Base-by-base conservation (phyloP, 169 alveolate genomes). In the Plasmodium gaboni region DNA sequence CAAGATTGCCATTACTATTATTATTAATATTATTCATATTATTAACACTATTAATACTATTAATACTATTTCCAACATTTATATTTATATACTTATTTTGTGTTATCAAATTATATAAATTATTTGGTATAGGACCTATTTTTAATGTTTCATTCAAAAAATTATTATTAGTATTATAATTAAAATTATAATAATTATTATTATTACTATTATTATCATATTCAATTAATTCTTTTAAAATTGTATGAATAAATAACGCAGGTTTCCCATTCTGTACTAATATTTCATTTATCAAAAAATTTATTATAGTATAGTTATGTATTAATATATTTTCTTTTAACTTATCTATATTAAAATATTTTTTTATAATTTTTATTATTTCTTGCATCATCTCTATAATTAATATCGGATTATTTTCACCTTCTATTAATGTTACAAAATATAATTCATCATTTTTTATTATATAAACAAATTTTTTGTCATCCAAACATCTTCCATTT, bases 241-340 rank as follows among this genome's bases (percentile, higher is more conserved):
- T 85, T 10, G 38, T 28, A 10, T 85, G 60, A 15, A 85, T 42
- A 85, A 85, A 60, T 22, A 85, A 19, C 19, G 65, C 59, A 22
- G 92, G 92, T 51, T 59, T 85, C 26, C 90, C 90, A 17, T 53
- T 83, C 13, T 85, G 76, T 57, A 44, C 69, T 85, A 85, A 70
- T 22, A 70, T 85, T 70, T 85, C 92, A 85, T 85, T 70, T 6
- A 85, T 85, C 1, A 85, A 53, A 85, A 85, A 85, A 70, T 59
- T 55, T 10, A 68, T 63, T 42, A 70, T 46, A 42, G 92, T 70
- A 85, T 85, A 85, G 57, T 85, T 85, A 57, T 70, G 55, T 53
- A 73, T 61, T 28, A 85, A 70, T 5, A 55, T 57, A 61, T 48
- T 15, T n/a, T 57, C 87, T 6, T 26, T 10, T 38, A 85, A 59